A percentile compares a stretch with the other conserved stretches of the same genome.
phyloP scores from a whole-genome alignment of 805 yeast species.

The Cyberlindnera misumaiensis region DNA sequence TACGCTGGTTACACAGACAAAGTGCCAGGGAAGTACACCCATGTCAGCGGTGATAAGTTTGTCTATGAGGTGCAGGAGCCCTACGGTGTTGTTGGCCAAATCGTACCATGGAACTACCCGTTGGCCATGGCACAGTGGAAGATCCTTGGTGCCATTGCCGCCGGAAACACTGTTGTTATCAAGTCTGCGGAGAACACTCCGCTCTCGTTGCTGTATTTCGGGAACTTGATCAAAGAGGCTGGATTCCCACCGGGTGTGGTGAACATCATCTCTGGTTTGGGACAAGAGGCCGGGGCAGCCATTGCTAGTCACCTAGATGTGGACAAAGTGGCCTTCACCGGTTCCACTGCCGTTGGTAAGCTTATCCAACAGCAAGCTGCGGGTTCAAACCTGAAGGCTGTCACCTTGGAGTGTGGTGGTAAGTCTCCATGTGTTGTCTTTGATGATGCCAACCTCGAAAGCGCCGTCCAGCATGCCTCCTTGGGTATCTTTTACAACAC shows the following conservation, averaged over 20 bases:
- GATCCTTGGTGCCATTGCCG: slow-evolving; percentile 67
- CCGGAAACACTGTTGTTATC: slow-evolving; percentile 67
- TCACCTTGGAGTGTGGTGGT: slow-evolving; percentile 69
- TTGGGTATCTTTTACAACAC: slow-evolving; percentile 57
- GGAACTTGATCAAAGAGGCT: slow-evolving; percentile 55
- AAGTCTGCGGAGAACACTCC: slow-evolving; percentile 78
- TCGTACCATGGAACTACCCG: slow-evolving; percentile 85
- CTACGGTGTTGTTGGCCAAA: slow-evolving; percentile 74
- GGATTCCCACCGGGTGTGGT: slow-evolving; percentile 77
- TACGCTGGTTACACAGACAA: slow-evolving; percentile 74
- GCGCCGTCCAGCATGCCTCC: slow-evolving; percentile 64
- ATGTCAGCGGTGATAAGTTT: slow-evolving; percentile 61
- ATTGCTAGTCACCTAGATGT: slow-evolving; percentile 54
- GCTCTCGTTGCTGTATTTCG: slow-evolving; percentile 58
- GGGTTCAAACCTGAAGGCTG: slow-evolving; percentile 51
- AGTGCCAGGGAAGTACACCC: slow-evolving; percentile 53
- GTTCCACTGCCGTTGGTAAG: slow-evolving; percentile 62
- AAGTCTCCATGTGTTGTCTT: slow-evolving; percentile 60
- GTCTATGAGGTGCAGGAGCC: slow-evolving; percentile 67
- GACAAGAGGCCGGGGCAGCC: slow-evolving; percentile 62
- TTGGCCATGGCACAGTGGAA: slow-evolving; percentile 76
- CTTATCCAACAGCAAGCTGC: slow-evolving; percentile 66
- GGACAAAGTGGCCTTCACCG: slow-evolving; percentile 58
- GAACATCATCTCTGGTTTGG: slow-evolving; percentile 66
- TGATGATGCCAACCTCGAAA: slow-evolving; percentile 56